Base-by-base conservation (phyloP, 164 flowering plant genomes). In the Vitis cinerea region DNA sequence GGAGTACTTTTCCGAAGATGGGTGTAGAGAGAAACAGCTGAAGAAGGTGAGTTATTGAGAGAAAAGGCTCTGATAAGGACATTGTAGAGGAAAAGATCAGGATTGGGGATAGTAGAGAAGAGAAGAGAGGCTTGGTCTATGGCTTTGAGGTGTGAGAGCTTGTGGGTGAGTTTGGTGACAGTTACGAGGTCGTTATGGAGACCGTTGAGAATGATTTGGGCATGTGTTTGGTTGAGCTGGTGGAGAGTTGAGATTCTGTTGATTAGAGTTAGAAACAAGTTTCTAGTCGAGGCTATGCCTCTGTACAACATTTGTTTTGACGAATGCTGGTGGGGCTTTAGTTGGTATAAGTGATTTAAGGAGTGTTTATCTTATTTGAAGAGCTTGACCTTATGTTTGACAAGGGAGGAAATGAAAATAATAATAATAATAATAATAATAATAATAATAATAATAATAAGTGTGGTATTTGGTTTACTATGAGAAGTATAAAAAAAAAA, bases 91-190 rank as follows among this genome's bases (percentile, higher is more conserved):
- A 89, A 89, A 49, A 81, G 71, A 65, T 89, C 91, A 1, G 88
- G 90, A 8, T 53, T 71, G 12, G 72, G 62, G 44, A 80, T 62
- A 29, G 83, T 23, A 72, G 75, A 76, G 68, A 81, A 78, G 78
- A 87, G 79, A 55, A 68, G 72, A 44, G 64, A 78, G 54, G 88
- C 86, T 14, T 81, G 79, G 51, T 64, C 9, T 2, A 78, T 62
- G 53, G 79, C 69, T 8, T 78, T 77, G 75, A 91, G 48, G 73
- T 85, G 84, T 3, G 79, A 81, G 80, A 88, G 84, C 52, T 74
- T 83, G 61, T 90, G 85, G 59, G 83, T 69, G 75, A 94, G 97
- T 69, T 91, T 92, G 37, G 99, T 93, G 77, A 82, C 62, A 1
- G 82, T 71, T 31, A 79, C n/a, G 50, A 86, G 73, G 81, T 87